Conservation (phyloP, 768 basidiomycete species). For the Ramaria sp. region DNA sequence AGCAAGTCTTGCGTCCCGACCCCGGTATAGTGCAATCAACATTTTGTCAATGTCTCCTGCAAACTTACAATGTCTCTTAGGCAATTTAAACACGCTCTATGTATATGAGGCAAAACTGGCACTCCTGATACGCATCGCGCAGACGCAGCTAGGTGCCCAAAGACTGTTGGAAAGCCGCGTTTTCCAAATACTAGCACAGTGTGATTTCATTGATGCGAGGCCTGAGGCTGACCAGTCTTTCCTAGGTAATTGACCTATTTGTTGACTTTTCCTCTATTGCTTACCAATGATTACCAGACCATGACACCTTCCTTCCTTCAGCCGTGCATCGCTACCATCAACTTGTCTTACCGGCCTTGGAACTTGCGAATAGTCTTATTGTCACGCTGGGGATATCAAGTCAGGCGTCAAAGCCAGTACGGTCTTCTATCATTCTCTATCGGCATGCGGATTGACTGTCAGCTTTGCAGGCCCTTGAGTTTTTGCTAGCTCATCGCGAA, state of each 20-base stretch:
- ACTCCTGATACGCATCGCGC: conserved; percentile 72
- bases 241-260: conserved; percentile 42
- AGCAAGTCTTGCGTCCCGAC: conserved; percentile 75
- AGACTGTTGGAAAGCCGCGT: conserved; percentile 69
- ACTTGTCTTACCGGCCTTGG: conserved; percentile 75
- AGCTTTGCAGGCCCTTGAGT: conserved; percentile 53
- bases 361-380: conserved; percentile 67
- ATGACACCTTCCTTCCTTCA: conserved; percentile 78
- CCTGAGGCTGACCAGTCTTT: conserved; percentile 78
- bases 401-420: conserved; percentile 59
- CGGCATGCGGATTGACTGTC: not conserved
- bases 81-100: conserved; percentile 83
- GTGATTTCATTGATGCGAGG: conserved; percentile 78
- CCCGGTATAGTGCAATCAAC: conserved; percentile 49
- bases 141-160: conserved; percentile 77
- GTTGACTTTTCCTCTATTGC: not conserved
- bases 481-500: conserved; percentile 73
- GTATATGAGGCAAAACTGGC: conserved; percentile 95
- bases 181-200: conserved; percentile 63
- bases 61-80: conserved; percentile 27
- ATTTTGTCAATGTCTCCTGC: not conserved
- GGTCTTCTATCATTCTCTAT: conserved; percentile 6
- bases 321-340: conserved; percentile 88
- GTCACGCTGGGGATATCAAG: conserved; percentile 68
- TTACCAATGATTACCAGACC: conserved; percentile 28